Evolutionary conservation across 163 green algal genomes (phyloP), one percentile per base, ranked within the genome.

Genomic region (Chloromonas sp.): DNA sequence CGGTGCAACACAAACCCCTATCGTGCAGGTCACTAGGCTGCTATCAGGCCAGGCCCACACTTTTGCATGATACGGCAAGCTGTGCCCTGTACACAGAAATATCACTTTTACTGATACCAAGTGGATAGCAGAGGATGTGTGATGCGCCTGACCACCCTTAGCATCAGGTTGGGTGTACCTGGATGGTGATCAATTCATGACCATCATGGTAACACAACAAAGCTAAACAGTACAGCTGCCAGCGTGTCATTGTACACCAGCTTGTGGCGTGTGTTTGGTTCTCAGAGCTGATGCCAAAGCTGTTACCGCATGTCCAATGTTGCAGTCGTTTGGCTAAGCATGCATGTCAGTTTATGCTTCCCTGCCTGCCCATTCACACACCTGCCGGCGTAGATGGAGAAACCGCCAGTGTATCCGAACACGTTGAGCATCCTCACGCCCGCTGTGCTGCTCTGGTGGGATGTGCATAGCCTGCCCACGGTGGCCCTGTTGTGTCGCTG

Each of bases 391-490:
- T 92, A 92, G 14, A 92, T 87, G 1, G 83, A 89, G 84, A 94
- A 94, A 77, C 91, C 91, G 2, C 88, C 91, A 1, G 91, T 92
- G 87, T 94, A 94, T 1, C 85, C 87, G 83, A 92, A 92, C 58
- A 94, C 78, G 83, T 94, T 94, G 78, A 93, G 88, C 79, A 91
- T 82, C 0, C 83, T 70, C 61, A 2, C 13, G 5, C 71, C 71
- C 66, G 5, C 66, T 74, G 66, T 74, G 66, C 66, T 74, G 66
- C 36, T 36, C 66, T 74, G 66, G 5, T 74, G 66, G 66, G 66
- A 11, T 74, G 66, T 76, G 60, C 11, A 85, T 79, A 89, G 60
- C 0, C 82, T 82, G 0, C 88, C 81, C 5, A 91, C 60, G 58
- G 85, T 79, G 5, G 88, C 85, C 5, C 88, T 81, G 82, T 89